These are phyloP conservation scores for Cyclaneusma minus DNA, from an alignment of 2,329 filamentous ascomycete species.

Conservation along the genomic window DNA sequence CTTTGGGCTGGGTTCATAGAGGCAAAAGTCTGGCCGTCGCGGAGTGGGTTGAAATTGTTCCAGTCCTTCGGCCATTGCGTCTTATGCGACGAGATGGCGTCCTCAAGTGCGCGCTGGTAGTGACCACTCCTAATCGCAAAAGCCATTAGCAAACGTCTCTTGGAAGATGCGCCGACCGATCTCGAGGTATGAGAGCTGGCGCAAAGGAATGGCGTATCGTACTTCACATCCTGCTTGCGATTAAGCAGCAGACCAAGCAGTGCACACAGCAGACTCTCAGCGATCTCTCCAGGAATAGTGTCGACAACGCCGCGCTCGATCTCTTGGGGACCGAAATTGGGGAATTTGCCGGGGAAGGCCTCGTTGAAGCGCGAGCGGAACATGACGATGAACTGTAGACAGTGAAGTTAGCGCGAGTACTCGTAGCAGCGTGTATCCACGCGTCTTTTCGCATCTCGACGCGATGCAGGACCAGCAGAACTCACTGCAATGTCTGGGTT, in stretches of 20 bases:
- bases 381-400: conserved; percentile 82
- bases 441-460: conserved; percentile 36
- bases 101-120: conserved; percentile 84
- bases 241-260: conserved; percentile 80
- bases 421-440: conserved; percentile 21
- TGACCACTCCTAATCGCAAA: conserved; percentile 57
- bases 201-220: conserved; percentile 24
- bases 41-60: conserved; percentile 70
- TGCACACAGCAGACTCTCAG: conserved; percentile 80
- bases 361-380: conserved; percentile 89
- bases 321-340: conserved; percentile 89
- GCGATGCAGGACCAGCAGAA: conserved; percentile 23
- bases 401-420: conserved; percentile 19
- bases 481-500: conserved; percentile 85
- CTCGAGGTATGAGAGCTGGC: neutral
- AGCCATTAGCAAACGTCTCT: conserved; percentile 10
- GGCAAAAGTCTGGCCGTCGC: conserved; percentile 66
- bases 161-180: neutral
- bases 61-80: conserved; percentile 79
- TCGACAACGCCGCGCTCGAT: conserved; percentile 77
- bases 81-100: conserved; percentile 73
- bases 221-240: conserved; percentile 98
- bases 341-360: conserved; percentile 71
- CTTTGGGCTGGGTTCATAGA: conserved; percentile 69
- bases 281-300: conserved; percentile 62